phyloP scores from a whole-genome alignment of 2,329 filamentous ascomycete genomes.

The Colletotrichum tabaci region DNA sequence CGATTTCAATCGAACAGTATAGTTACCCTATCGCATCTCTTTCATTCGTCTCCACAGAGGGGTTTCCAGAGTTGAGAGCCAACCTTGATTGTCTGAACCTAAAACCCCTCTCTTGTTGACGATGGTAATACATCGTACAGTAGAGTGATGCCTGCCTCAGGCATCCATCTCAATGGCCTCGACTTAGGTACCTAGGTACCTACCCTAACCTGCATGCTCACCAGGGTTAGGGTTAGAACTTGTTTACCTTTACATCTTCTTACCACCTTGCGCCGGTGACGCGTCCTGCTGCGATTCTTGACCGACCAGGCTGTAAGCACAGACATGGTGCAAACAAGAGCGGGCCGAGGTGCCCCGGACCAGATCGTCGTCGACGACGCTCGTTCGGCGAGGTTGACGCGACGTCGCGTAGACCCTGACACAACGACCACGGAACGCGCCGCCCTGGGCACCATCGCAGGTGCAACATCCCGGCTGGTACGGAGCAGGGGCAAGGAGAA shows the following conservation, averaged over 20 bases:
- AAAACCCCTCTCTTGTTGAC: not conserved
- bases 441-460: not conserved
- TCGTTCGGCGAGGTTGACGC: slow-evolving; percentile 20
- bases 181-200: no score
- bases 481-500: slow-evolving; percentile 14
- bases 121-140: not conserved
- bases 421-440: slow-evolving; percentile 1
- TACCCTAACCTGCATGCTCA: not conserved
- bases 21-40: no score
- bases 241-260: slow-evolving; percentile 14
- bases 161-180: not conserved
- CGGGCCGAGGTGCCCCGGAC: slow-evolving; percentile 11
- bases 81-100: not conserved
- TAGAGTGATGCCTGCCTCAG: slow-evolving; percentile 17
- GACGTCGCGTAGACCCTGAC: slow-evolving; percentile 16
- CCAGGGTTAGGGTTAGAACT: slow-evolving; percentile 36
- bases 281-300: not conserved
- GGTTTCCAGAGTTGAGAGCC: slow-evolving; percentile 3
- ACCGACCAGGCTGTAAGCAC: not conserved
- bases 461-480: not conserved
- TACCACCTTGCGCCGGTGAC: not conserved
- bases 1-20: not conserved
- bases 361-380: not conserved
- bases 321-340: slow-evolving; percentile 35
- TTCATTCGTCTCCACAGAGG: not conserved